Evolutionary conservation across 176 grass and related monocot genomes (phyloP).

Genomic region (Ensete ventricosum): DNA sequence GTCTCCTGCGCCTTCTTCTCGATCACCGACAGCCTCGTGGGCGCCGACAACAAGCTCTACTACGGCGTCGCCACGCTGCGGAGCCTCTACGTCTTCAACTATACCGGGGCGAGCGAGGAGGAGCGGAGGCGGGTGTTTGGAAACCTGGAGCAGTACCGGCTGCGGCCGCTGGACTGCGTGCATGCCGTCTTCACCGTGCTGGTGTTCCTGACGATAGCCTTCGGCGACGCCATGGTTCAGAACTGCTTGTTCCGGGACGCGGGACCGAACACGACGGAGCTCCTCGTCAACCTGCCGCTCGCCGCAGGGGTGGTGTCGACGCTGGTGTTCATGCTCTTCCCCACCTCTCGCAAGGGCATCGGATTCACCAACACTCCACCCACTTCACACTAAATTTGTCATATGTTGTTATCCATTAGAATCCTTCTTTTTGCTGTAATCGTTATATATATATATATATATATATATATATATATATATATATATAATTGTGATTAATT

Average conservation of each 20-base stretch:
- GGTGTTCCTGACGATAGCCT: constrained; percentile 43
- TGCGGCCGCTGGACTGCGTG: constrained; percentile 34
- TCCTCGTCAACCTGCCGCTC: constrained; percentile 54
- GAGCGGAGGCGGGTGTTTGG: constrained; percentile 12
- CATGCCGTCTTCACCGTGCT: constrained; percentile 43
- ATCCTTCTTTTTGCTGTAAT: too few species aligned
- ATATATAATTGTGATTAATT: too few species aligned
- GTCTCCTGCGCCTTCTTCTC: constrained; percentile 40
- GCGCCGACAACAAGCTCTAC: constrained; percentile 52
- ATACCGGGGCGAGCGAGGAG: background rate
- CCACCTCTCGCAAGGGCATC: constrained; percentile 43
- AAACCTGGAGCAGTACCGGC: constrained; percentile 21
- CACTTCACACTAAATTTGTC: too few species aligned
- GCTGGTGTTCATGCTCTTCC: constrained; percentile 53
- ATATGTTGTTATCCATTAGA: too few species aligned
- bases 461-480: too few species aligned
- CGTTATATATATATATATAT: too few species aligned
- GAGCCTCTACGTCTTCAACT: constrained; percentile 48
- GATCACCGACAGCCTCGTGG: constrained; percentile 59
- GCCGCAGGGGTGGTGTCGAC: constrained; percentile 31
- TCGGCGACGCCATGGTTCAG: constrained; percentile 38
- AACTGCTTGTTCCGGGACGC: constrained; percentile 44
- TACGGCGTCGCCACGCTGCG: constrained; percentile 42
- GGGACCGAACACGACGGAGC: constrained; percentile 25
- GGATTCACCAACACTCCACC: constrained; percentile 30